phyloP scores from a whole-genome alignment of 306 rosid species.

The Senna tora region DNA sequence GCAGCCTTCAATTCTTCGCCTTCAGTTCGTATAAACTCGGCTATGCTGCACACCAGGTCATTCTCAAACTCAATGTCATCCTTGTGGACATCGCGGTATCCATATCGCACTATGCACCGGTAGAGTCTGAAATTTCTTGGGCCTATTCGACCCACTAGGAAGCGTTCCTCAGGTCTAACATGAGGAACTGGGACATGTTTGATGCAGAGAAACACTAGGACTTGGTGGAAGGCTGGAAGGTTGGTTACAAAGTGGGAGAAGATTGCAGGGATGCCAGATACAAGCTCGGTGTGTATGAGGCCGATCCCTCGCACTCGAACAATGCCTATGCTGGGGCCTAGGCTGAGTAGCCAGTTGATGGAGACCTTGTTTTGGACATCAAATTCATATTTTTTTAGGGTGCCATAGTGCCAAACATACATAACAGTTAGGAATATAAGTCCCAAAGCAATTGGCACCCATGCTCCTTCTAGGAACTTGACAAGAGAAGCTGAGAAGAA shows the following conservation, averaged over 20 bases:
- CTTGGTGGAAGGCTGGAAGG: conserved; percentile 86
- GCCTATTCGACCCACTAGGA: conserved; percentile 71
- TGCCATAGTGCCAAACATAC: conserved; percentile 86
- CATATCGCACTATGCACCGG: conserved; percentile 76
- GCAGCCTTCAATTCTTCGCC: background rate
- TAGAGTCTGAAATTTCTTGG: conserved; percentile 65
- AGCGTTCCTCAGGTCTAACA: conserved; percentile 73
- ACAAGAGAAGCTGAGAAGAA: conserved; percentile 79
- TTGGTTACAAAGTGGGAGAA: conserved; percentile 85
- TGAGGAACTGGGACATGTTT: conserved; percentile 75
- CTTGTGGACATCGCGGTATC: conserved; percentile 72
- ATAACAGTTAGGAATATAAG: conserved; percentile 53
- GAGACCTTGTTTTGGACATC: conserved; percentile 83
- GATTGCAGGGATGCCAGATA: conserved; percentile 76
- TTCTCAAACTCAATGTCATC: conserved; percentile 75
- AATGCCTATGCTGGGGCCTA: conserved; percentile 77
- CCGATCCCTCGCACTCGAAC: conserved; percentile 83
- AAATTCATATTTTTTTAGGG: conserved; percentile 68
- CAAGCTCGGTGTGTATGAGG: conserved; percentile 72
- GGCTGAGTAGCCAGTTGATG: conserved; percentile 70
- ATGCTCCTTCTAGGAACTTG: conserved; percentile 83
- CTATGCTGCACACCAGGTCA: conserved; percentile 75
- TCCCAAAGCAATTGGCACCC: conserved; percentile 74
- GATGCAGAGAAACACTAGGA: conserved; percentile 77
- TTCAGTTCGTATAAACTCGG: conserved; percentile 64